Conservation (phyloP, 805 yeast genomes). For the Henningerozyma blattae region DNA sequence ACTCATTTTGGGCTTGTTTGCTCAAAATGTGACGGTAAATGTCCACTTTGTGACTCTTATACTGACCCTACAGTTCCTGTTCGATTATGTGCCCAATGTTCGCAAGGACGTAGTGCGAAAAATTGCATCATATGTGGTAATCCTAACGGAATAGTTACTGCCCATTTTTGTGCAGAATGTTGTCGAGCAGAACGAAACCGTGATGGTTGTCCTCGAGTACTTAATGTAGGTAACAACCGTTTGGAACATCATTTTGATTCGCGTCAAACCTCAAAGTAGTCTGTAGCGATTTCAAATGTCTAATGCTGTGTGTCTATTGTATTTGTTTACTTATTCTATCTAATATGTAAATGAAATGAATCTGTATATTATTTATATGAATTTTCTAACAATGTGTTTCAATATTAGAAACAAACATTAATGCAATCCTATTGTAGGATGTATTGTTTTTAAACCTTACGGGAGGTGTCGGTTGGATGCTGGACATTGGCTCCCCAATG, state of each 20-base stretch:
- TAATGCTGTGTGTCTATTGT: no score
- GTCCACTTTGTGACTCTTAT: slow-evolving; percentile 82
- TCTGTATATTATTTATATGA: no score
- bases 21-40: slow-evolving; percentile 78
- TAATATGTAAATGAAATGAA: no score
- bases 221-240: slow-evolving; percentile 69
- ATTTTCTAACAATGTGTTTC: no score
- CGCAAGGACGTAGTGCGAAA: slow-evolving; percentile 52
- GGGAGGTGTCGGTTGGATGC: no score
- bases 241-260: slow-evolving; percentile 54
- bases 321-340: no score
- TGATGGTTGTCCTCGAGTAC: slow-evolving; percentile 85
- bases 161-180: slow-evolving; percentile 80
- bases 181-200: slow-evolving; percentile 66
- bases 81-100: slow-evolving; percentile 74
- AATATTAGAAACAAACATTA: no score
- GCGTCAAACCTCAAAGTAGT: no score
- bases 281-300: no score
- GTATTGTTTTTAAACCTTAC: no score
- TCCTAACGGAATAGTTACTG: slow-evolving; percentile 49
- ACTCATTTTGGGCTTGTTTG: slow-evolving; percentile 59
- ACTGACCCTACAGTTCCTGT: slow-evolving; percentile 61
- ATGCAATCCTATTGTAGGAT: no score
- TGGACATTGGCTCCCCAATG: no score
- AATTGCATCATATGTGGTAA: slow-evolving; percentile 71